Evolutionary conservation across 1,139 yeast genomes (phyloP).

Genomic region (Candida tunisiensis): DNA sequence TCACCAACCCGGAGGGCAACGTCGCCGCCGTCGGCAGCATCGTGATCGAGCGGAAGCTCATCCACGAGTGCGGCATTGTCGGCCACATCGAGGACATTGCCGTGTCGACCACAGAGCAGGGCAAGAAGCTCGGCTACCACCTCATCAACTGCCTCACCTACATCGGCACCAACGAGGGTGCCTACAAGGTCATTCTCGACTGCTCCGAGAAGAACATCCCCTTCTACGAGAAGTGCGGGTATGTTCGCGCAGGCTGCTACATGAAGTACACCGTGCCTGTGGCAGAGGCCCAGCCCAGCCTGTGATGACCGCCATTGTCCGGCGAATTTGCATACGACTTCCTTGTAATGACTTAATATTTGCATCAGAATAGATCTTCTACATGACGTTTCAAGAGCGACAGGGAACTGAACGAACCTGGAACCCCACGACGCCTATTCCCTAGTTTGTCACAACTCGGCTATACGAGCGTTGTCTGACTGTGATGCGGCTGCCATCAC

Average conservation of each 20-base stretch:
- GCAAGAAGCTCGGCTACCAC: slow-evolving; percentile 57
- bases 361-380: too few relatives aligned
- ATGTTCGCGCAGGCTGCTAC: slow-evolving; percentile 38
- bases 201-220: slow-evolving; percentile 69
- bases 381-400: too few relatives aligned
- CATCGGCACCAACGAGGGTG: slow-evolving; percentile 43
- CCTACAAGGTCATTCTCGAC: slow-evolving; percentile 82
- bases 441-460: too few relatives aligned
- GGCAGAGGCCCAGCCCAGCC: too few relatives aligned
- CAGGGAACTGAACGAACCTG: too few relatives aligned
- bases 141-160: slow-evolving; percentile 47
- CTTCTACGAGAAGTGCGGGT: slow-evolving; percentile 83
- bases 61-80: slow-evolving; percentile 64
- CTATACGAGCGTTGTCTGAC: too few relatives aligned
- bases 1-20: slow-evolving; percentile 19
- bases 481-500: too few relatives aligned
- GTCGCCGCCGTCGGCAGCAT: slow-evolving; percentile 26
- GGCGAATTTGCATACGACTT: too few relatives aligned
- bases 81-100: slow-evolving; percentile 97
- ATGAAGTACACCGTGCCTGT: too few relatives aligned
- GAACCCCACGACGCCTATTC: too few relatives aligned
- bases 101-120: slow-evolving; percentile 61
- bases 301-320: too few relatives aligned
- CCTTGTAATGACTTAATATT: too few relatives aligned
- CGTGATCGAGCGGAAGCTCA: slow-evolving; percentile 34